A percentile compares a stretch with the other conserved stretches of the same genome.
Conservation (phyloP, 192 early-diverging fungal genomes). For the Gryganskiella cystojenkinii region DNA sequence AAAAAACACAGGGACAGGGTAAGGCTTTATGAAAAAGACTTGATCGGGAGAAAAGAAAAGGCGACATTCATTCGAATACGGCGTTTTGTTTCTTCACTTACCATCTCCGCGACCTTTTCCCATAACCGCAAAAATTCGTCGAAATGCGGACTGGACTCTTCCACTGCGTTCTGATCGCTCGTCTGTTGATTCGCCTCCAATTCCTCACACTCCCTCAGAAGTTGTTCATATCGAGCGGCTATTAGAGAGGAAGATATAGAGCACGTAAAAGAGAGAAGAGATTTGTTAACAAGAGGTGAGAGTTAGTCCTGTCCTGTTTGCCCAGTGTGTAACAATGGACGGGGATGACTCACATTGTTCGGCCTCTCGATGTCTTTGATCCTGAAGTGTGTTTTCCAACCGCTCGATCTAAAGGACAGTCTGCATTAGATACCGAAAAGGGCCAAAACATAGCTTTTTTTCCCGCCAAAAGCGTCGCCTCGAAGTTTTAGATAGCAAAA, state of each 20-base stretch:
- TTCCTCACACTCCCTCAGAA: slow-evolving; percentile 25
- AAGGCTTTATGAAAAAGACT: too few species aligned
- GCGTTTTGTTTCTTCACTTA: too few species aligned
- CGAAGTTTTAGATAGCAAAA: too few species aligned
- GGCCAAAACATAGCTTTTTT: too few species aligned
- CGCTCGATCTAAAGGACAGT: slow-evolving; percentile 38
- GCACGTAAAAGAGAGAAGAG: neutral
- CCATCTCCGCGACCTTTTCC: slow-evolving; percentile 17
- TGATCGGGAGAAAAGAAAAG: too few species aligned
- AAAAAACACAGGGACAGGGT: too few species aligned
- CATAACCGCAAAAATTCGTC: slow-evolving; percentile 29
- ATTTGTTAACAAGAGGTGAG: neutral
- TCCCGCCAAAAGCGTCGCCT: too few species aligned
- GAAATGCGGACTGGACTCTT: slow-evolving; percentile 27
- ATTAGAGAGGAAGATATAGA: neutral
- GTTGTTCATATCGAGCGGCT: slow-evolving; percentile 14
- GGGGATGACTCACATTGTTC: slow-evolving; percentile 35
- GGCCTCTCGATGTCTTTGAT: slow-evolving; percentile 16
- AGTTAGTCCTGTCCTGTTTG: too few species aligned
- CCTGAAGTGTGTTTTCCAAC: slow-evolving; percentile 22
- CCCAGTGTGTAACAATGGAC: too few species aligned
- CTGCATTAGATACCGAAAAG: too few species aligned
- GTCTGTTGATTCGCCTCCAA: slow-evolving; percentile 8
- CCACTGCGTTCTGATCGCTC: neutral
- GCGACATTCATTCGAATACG: too few species aligned